Base-by-base conservation (phyloP, 2,329 filamentous ascomycete species). In the Curvularia lunata region DNA sequence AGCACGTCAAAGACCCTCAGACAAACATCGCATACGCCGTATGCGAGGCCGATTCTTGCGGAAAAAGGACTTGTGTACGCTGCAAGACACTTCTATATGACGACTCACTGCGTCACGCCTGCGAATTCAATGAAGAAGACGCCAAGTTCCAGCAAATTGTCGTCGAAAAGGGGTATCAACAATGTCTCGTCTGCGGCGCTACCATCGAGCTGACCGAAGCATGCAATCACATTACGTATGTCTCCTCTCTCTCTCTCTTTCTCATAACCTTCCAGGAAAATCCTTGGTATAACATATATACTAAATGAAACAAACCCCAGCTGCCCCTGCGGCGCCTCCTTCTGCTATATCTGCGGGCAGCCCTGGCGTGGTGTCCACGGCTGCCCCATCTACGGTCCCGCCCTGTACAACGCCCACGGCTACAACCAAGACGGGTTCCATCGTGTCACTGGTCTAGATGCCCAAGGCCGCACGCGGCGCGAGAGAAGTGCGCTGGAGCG, bases 321-420 rank as follows among this genome's bases (percentile, higher is more conserved):
- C 23, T 75, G 72, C 50, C 58, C 57, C 8, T 76, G 74, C 28
- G 71, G 70, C 4, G 43, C 62, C 30, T 52, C 64, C 1, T 76
- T 75, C 60, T 76, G 74, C 64, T 76, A 75, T 45, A 41, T 75
- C 45, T 76, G 74, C 45, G 72, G 73, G 25, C 54, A 67, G 21
- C 38, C 59, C 12, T 75, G 73, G 71, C n/a, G 27, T 8, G 72
- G 70, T 8, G 23, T 60, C 5, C 73, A 75, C 40, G 70, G 62
- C 13, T 76, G 74, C 46, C 72, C 71, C 5, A 60, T 63, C 2
- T 76, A 76, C 49, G 72, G 72, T 2, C 66, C 65, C 1, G 67
- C 68, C 1, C 32, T 34, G 0, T 75, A 73, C 56, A 72, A 75
- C 45, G 65, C 63, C 7, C 70, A 72, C 16, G 71, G 70, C 8